phyloP scores from a whole-genome alignment of 148 eudicot genomes.

The Hydrangea macrophylla region DNA sequence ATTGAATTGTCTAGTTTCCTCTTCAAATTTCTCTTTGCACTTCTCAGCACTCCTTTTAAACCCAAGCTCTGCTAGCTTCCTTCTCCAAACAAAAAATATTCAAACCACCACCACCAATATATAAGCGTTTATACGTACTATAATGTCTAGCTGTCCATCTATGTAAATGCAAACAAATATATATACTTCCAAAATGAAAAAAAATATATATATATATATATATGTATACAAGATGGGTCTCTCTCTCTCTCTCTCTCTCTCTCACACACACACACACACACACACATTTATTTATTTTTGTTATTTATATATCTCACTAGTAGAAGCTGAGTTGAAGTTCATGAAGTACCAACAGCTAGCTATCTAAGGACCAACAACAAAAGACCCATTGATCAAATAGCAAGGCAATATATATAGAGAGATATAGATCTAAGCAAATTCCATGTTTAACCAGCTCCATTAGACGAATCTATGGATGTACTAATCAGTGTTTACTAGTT shows the following conservation, averaged over 20 bases:
- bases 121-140: neutral
- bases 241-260: neutral
- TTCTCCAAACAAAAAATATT: constrained; percentile 40
- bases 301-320: no score
- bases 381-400: neutral
- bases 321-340: neutral
- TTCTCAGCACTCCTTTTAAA: constrained; percentile 66
- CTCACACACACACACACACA: neutral
- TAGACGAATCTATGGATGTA: neutral
- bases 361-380: neutral
- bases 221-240: neutral
- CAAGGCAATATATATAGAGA: neutral
- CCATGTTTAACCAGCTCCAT: neutral
- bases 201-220: no score
- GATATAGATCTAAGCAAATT: neutral
- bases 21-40: constrained; percentile 84
- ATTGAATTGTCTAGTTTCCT: constrained; percentile 59
- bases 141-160: no score
- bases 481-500: no score
- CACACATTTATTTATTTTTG: no score
- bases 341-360: neutral
- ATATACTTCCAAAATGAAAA: no score
- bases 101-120: neutral
- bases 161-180: neutral
- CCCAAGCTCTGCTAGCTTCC: constrained; percentile 79